Evolutionary conservation across 2,329 filamentous ascomycete species (phyloP).

Genomic region (Beauveria brongniartii): DNA sequence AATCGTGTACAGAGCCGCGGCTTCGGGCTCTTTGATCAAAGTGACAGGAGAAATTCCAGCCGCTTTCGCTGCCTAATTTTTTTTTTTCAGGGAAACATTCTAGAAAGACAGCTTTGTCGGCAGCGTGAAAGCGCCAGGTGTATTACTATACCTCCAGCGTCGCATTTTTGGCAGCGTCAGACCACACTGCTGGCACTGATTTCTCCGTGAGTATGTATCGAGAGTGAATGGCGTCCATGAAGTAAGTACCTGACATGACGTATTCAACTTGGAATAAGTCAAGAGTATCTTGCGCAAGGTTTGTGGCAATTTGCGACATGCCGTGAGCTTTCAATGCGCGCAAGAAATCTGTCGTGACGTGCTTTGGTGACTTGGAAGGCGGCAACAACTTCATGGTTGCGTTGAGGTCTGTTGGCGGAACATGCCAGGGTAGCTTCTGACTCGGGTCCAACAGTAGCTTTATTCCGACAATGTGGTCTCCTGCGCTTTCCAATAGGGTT

Average conservation of each 20-base stretch:
- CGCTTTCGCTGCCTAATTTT: conserved; percentile 11
- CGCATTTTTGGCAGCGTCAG: conserved; percentile 14
- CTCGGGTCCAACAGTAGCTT: conserved; percentile 16
- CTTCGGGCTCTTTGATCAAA: conserved; percentile 16
- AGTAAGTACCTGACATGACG: conserved; percentile 13
- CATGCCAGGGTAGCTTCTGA: conserved; percentile 13
- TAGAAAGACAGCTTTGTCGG: too few species aligned
- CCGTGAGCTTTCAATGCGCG: conserved; percentile 13
- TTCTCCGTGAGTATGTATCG: neutral
- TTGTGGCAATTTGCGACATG: conserved; percentile 12
- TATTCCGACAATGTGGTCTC: conserved; percentile 12
- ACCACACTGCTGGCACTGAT: conserved; percentile 16
- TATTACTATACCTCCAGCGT: conserved; percentile 11
- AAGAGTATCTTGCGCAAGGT: conserved; percentile 10
- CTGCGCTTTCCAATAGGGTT: conserved; percentile 3
- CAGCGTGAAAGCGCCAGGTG: too few species aligned
- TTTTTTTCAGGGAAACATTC: neutral
- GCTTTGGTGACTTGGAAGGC: conserved; percentile 5
- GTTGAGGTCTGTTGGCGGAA: neutral
- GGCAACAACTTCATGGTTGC: conserved; percentile 11
- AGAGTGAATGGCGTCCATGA: neutral
- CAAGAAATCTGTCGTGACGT: conserved; percentile 15
- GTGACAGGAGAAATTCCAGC: conserved; percentile 14
- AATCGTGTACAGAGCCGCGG: conserved; percentile 14
- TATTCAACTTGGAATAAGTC: conserved; percentile 13